These are phyloP conservation scores for Neurospora africana DNA, from an alignment of 495 filamentous ascomycete species.

Conservation along the genomic window DNA sequence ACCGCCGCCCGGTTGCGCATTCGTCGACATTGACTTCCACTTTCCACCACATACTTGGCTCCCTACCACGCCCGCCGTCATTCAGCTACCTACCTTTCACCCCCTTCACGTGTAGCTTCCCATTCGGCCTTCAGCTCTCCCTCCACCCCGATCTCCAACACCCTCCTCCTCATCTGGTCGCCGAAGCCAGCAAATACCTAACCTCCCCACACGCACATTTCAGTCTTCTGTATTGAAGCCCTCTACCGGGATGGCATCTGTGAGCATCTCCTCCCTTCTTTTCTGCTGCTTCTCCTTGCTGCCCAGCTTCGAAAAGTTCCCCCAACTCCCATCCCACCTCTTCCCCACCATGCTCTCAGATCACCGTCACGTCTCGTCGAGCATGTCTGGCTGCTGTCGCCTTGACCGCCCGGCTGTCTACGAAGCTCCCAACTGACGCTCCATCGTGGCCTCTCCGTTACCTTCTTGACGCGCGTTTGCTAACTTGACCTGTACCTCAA, in stretches of 20 bases:
- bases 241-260: constrained; percentile 24
- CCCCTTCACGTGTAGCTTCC: neutral
- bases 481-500: constrained; percentile 6
- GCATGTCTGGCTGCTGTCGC: neutral
- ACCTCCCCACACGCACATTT: neutral
- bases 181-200: constrained; percentile 2
- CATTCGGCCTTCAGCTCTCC: neutral
- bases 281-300: neutral
- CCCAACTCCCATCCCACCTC: neutral
- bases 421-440: neutral
- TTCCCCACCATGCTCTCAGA: neutral
- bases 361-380: neutral
- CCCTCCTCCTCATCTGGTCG: neutral
- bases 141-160: neutral
- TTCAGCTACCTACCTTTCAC: neutral
- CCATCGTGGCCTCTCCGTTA: neutral
- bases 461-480: neutral
- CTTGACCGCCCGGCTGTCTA: neutral
- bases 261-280: constrained; percentile 8
- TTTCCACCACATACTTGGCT: neutral
- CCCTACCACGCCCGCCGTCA: neutral
- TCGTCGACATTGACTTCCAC: neutral
- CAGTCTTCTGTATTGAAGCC: neutral
- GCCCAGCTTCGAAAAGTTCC: neutral
- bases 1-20: neutral